phyloP scores from a whole-genome alignment of 2,329 filamentous ascomycete genomes.

The Aureobasidium namibiae region DNA sequence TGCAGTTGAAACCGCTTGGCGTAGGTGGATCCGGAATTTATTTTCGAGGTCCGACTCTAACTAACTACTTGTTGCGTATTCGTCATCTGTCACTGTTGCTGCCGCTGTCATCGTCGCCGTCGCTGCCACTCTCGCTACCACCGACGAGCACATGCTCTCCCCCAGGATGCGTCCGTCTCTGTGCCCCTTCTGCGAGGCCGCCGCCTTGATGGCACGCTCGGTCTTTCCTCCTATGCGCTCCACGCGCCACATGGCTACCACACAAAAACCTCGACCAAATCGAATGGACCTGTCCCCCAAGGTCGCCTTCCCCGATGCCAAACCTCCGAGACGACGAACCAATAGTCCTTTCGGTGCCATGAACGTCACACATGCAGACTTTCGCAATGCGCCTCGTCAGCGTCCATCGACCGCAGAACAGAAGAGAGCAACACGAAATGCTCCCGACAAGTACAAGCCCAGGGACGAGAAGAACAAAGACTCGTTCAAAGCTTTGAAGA shows the following conservation, averaged over 20 bases:
- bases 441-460: constrained; percentile 23
- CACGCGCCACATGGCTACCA: constrained; percentile 32
- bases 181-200: constrained; percentile 37
- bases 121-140: not conserved
- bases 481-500: constrained; percentile 77
- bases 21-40: not conserved
- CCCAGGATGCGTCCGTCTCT: not conserved
- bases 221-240: constrained; percentile 12
- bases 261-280: constrained; percentile 37
- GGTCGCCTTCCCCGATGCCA: constrained; percentile 29
- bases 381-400: constrained; percentile 32
- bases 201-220: constrained; percentile 15
- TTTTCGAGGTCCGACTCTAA: no score
- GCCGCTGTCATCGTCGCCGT: not conserved
- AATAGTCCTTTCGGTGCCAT: constrained; percentile 52
- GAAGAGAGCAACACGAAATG: constrained; percentile 45
- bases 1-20: not conserved
- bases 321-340: constrained; percentile 32
- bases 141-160: not conserved
- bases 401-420: constrained; percentile 33
- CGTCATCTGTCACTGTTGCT: not conserved
- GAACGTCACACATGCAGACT: constrained; percentile 45
- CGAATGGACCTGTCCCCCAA: constrained; percentile 44
- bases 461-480: constrained; percentile 42
- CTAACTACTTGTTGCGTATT: not conserved